Evolutionary conservation across 345 rosid species (phyloP), one percentile per base, ranked within the genome.

Genomic region (Raphanus raphanistrum): DNA sequence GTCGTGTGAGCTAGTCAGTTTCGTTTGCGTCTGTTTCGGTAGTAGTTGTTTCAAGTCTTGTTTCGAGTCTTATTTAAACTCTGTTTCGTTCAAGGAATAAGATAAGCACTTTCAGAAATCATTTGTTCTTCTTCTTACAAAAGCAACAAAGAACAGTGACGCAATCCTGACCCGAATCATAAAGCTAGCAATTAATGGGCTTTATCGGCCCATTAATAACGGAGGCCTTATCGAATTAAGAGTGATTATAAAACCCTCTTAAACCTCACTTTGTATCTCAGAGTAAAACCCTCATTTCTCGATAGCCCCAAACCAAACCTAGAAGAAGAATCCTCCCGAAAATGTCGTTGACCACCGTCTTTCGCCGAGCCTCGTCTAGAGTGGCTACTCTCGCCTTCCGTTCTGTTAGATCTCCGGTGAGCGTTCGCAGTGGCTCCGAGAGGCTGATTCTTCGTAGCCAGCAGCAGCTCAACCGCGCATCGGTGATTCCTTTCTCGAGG

Each of bases 311-410:
- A 3, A 11, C 15, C 12, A 38, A 29, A 66, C 79, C 79, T 78
- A 21, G 21, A 36, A 58, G 31, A 28, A 28, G 32, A 38, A 8
- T 2, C 29, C 61, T 55, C 78, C 54, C 16, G 3, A 26, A 38
- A 77, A 85, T 85, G 88, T 62, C 81, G 11, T 38, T 83, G 0
- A 79, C 66, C 71, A 63, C 70, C 4, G 27, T 84, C 27, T 36
- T 89, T 70, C 92, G 90, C 52, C 80, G 89, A 48, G 88, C 85
- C 17, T 78, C 87, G 7, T 73, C 83, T 2, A 61, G 86, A 31
- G 50, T 77, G 5, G 71, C 82, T 4, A 77, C 89, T 72, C 61
- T 82, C 6, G 83, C 89, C 3, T 32, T 76, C 70, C 87, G 88
- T 17, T 73, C 84, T 4, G 78, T 57, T 25, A 84, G 77, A 45